Evolutionary conservation across 257 asterid species (phyloP), one percentile per base, ranked within the genome.

Genomic region (Fraxinus excelsior): DNA sequence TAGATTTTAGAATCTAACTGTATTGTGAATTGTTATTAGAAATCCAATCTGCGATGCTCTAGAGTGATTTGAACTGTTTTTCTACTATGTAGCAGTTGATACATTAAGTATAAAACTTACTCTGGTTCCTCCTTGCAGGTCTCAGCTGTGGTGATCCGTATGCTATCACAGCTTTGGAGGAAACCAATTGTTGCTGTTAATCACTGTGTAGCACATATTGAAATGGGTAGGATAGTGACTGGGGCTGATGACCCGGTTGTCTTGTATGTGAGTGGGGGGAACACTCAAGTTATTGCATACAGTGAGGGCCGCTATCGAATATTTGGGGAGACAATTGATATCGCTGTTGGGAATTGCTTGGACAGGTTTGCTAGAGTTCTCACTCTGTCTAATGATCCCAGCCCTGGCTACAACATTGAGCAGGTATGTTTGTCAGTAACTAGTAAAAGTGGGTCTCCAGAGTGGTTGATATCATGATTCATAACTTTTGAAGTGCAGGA

Each of bases 291-390:
- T 49, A 94, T 94, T 78, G 98, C 98, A 25, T 94, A 92, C 32
- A 94, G 94, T 68, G 98, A 94, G 74, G 98, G 98, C 44, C 80
- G 98, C 56, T 94, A 94, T 73, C 86, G 97, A 56, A 92, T 94
- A 75, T 94, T 94, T 32, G 98, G 98, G 37, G 98, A 94, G 87
- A 94, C 98, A 1, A 94, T 94, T 49, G 98, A 94, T 77, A 94
- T 92, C 69, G 98, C 98, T 0, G 96, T 94, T 56, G 98, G 98
- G 18, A 95, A 95, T 87, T 95, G 99, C 78, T 85, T 95, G 87
- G 99, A 95, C 79, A 88, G 99, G 81, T 95, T 95, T 87, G 99
- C 99, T n/a, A 83, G 99, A 87, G 98, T 95, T 78, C 94, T 95
- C 73, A 93, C 80, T 23, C 85, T 95, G 76, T 95, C 99, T 18